Base-by-base conservation (phyloP, 345 rosid genomes). In the Citrus inodora region DNA sequence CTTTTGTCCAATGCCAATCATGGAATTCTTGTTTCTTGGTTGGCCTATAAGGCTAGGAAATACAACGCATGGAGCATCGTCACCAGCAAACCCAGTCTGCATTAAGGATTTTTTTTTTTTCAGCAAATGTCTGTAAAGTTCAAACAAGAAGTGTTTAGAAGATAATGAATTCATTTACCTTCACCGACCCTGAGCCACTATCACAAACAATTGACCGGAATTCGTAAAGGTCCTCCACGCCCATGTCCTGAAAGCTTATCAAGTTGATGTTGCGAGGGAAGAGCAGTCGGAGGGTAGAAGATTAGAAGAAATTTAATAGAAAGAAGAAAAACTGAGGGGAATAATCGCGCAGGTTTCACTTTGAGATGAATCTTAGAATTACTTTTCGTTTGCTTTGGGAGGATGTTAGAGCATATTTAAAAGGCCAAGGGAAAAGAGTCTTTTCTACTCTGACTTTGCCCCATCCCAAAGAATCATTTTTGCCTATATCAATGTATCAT, bases 11-110 rank as follows among this genome's bases (percentile, higher is more conserved):
- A 70, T 76, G 17, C 78, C 78, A 7, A 82, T 58, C 81, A 85
- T 79, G 24, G 67, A 69, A 59, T 30, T 78, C 40, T 22, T 77
- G 71, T 73, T 69, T 33, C 75, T 73, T 14, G 78, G 83, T 27
- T 72, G 82, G 48, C 85, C 85, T 16, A 82, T 42, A 7, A 82
- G 67, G 60, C 75, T 79, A 7, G 81, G 80, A 56, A 80, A 77
- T 24, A 77, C 72, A n/a, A 77, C 81, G 56, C 69, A 17, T 3
- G 85, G 81, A 73, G 67, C 85, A 80, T 85, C 85, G 38, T 77
- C 83, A 58, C 81, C 84, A 24, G 79, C 85, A 76, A 82, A 81
- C n/a, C 82, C 79, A 67, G 80, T 82, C 84, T 81, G 72, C 77
- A 68, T 68, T 37, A 40, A 68, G 30, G 30, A 9, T 3, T 35